Evolutionary conservation across 1,139 yeast species (phyloP).

Genomic region (Wickerhamiella infanticola): DNA sequence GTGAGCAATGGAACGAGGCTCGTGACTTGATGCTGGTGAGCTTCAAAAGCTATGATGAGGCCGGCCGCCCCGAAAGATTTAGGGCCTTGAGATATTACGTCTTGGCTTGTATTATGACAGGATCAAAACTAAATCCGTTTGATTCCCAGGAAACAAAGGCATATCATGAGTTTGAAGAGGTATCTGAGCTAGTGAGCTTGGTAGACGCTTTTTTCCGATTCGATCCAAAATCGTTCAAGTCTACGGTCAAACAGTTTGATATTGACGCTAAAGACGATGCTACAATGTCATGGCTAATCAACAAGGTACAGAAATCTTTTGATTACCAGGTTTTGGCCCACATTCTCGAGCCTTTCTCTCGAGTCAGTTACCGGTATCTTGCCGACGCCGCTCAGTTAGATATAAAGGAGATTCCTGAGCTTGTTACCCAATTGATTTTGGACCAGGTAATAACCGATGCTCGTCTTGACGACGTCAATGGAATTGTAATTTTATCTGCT

Average conservation of each 20-base stretch:
- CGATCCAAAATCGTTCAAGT: slow-evolving; percentile 25
- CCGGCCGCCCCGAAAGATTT: slow-evolving; percentile 45
- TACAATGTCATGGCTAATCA: slow-evolving; percentile 19
- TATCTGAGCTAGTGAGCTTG: slow-evolving; percentile 25
- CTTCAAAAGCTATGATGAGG: slow-evolving; percentile 65
- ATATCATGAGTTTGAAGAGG: slow-evolving; percentile 27
- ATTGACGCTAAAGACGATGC: slow-evolving; percentile 19
- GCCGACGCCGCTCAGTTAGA: slow-evolving; percentile 18
- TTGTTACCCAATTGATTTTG: slow-evolving; percentile 31
- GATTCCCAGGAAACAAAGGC: slow-evolving; percentile 35
- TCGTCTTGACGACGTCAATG: slow-evolving; percentile 32
- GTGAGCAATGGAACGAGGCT: slow-evolving; percentile 44
- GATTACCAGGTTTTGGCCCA: slow-evolving; percentile 25
- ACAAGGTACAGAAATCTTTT: slow-evolving; percentile 22
- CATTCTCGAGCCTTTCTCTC: slow-evolving; percentile 27
- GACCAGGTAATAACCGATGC: slow-evolving; percentile 32
- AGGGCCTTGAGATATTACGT: slow-evolving; percentile 45
- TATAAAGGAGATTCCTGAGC: slow-evolving; percentile 26
- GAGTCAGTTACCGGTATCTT: slow-evolving; percentile 23
- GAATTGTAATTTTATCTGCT: slow-evolving; percentile 5
- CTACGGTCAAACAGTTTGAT: slow-evolving; percentile 17
- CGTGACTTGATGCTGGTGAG: slow-evolving; percentile 54
- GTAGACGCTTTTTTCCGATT: slow-evolving; percentile 27
- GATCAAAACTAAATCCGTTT: slow-evolving; percentile 51
- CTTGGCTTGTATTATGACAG: slow-evolving; percentile 47